Evolutionary conservation across 2,329 filamentous ascomycete species (phyloP).

Genomic region (Exophiala xenobiotica): DNA sequence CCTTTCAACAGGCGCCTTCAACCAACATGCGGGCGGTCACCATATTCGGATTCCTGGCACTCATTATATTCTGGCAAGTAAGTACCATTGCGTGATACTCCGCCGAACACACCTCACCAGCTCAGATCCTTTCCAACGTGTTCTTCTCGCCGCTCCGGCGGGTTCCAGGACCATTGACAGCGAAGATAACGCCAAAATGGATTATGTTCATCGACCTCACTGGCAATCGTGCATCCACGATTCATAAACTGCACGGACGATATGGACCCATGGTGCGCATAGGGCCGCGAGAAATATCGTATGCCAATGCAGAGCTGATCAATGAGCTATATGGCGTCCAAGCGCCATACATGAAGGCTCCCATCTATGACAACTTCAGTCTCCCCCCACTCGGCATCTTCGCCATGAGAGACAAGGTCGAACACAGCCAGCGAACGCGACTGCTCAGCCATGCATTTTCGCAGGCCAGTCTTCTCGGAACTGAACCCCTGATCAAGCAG

Average conservation of each 20-base stretch:
- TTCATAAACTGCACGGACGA: slow-evolving; percentile 51
- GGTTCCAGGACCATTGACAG: neutral
- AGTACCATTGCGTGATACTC: too few species aligned
- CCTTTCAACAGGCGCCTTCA: too few species aligned
- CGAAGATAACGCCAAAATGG: slow-evolving; percentile 21
- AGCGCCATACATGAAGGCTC: slow-evolving; percentile 18
- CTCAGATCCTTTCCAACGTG: neutral
- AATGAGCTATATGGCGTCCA: slow-evolving; percentile 58
- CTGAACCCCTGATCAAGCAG: slow-evolving; percentile 38
- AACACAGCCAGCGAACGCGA: slow-evolving; percentile 40
- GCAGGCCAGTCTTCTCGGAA: slow-evolving; percentile 36
- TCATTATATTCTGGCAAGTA: too few species aligned
- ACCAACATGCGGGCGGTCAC: too few species aligned
- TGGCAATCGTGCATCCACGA: slow-evolving; percentile 5
- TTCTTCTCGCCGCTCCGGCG: neutral
- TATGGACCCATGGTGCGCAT: slow-evolving; percentile 63
- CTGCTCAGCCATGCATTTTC: slow-evolving; percentile 37
- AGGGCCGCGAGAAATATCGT: slow-evolving; percentile 61
- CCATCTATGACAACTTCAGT: slow-evolving; percentile 14
- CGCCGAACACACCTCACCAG: too few species aligned
- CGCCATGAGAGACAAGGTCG: slow-evolving; percentile 32
- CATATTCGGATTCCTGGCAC: too few species aligned
- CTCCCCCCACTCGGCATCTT: slow-evolving; percentile 12
- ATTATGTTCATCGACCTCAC: neutral
- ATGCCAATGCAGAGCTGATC: slow-evolving; percentile 60